Evolutionary conservation across 2,329 filamentous ascomycete species (phyloP).

Genomic region (Stemphylium beticola): DNA sequence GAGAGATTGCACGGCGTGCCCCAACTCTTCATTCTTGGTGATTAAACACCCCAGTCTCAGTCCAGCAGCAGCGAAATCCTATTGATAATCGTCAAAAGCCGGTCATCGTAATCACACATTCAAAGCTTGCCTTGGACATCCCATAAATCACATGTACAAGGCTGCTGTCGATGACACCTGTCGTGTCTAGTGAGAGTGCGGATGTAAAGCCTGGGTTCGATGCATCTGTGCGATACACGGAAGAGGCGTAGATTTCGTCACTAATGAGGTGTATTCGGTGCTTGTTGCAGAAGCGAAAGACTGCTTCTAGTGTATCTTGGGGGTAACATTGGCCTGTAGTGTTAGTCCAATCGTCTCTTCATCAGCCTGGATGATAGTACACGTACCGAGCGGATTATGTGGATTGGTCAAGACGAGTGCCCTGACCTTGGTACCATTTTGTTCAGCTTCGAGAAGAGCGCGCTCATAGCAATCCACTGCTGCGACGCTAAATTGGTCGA

Average conservation of each 20-base stretch:
- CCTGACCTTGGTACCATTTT: conserved; percentile 44
- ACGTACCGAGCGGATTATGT: conserved; percentile 57
- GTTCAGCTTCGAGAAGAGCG: conserved; percentile 42
- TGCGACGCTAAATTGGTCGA: conserved; percentile 1
- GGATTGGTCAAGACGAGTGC: conserved; percentile 59
- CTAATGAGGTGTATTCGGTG: conserved; percentile 61
- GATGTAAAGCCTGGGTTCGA: conserved; percentile 31
- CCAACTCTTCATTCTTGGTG: conserved; percentile 22
- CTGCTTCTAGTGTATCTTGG: conserved; percentile 44
- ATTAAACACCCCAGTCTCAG: conserved; percentile 28
- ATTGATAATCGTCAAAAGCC: neutral
- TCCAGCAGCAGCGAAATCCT: conserved; percentile 63
- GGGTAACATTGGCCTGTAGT: conserved; percentile 40
- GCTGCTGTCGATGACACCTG: conserved; percentile 55
- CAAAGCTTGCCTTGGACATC: conserved; percentile 36
- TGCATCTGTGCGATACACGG: conserved; percentile 47
- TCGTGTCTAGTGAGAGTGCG: conserved; percentile 23
- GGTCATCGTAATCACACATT: neutral
- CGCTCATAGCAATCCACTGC: conserved; percentile 47
- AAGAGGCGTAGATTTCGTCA: conserved; percentile 66
- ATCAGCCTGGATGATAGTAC: neutral
- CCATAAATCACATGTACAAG: conserved; percentile 61
- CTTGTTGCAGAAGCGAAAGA: conserved; percentile 59
- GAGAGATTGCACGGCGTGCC: conserved; percentile 32
- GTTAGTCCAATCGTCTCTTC: neutral